These are phyloP conservation scores for Plantago elongata DNA, from an alignment of 257 asterid species.

Conservation along the genomic window DNA sequence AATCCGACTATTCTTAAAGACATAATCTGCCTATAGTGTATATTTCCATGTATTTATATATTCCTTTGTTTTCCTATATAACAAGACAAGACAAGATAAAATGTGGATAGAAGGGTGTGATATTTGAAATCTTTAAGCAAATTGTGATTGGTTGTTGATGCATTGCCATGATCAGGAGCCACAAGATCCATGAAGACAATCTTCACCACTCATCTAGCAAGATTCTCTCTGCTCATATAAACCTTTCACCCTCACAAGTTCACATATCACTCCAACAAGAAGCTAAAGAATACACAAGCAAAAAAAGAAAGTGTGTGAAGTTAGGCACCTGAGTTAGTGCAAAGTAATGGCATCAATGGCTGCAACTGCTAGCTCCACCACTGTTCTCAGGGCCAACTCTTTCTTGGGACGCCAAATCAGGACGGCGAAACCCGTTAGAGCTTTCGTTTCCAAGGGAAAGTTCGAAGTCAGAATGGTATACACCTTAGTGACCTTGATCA, in stretches of 20 bases:
- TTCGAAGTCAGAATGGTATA: slow-evolving; percentile 64
- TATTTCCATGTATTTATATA: too few relatives aligned
- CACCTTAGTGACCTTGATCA: not conserved
- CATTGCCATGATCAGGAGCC: slow-evolving; percentile 32
- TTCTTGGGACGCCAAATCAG: slow-evolving; percentile 75
- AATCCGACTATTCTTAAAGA: too few relatives aligned
- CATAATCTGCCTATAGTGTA: too few relatives aligned
- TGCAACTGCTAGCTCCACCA: slow-evolving; percentile 49
- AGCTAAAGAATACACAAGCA: not conserved
- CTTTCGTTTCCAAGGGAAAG: slow-evolving; percentile 55
- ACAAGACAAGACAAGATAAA: slow-evolving; percentile 14
- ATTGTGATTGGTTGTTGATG: slow-evolving; percentile 43
- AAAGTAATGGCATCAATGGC: slow-evolving; percentile 56
- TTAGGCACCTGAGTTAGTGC: not conserved
- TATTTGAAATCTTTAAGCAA: slow-evolving; percentile 35
- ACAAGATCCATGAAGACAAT: slow-evolving; percentile 38
- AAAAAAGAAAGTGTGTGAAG: not conserved
- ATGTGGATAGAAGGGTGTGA: slow-evolving; percentile 55
- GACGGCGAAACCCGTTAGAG: slow-evolving; percentile 53
- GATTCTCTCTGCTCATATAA: slow-evolving; percentile 20
- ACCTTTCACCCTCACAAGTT: slow-evolving; percentile 17
- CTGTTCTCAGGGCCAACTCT: slow-evolving; percentile 59
- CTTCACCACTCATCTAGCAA: slow-evolving; percentile 32
- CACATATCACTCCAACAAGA: not conserved
- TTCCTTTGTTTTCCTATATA: not conserved